Percentiles rank a stretch among this genome's conserved stretches.
These are phyloP conservation scores for Metschnikowia borealis DNA, from an alignment of 805 yeast genomes.

Conservation along the genomic window DNA sequence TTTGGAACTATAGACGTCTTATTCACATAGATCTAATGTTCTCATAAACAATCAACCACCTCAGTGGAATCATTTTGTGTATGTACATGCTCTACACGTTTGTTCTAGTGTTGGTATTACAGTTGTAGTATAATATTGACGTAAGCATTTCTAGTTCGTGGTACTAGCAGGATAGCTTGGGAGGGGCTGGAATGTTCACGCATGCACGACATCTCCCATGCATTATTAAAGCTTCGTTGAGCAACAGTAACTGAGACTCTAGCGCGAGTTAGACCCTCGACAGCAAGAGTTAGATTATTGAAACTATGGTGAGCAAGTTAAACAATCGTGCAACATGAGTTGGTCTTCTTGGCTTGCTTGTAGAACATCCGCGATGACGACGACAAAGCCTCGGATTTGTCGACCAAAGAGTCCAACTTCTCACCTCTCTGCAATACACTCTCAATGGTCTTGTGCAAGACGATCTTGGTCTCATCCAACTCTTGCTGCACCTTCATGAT, in stretches of 20 bases:
- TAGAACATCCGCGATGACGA: slow-evolving; percentile 89
- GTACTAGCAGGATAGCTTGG: not conserved
- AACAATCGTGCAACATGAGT: slow-evolving; percentile 28
- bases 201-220: too few relatives aligned
- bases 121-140: not conserved
- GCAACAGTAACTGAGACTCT: not conserved
- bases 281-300: not conserved
- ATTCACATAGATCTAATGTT: not conserved
- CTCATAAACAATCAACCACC: not conserved
- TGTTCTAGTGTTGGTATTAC: too few relatives aligned
- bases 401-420: slow-evolving; percentile 88
- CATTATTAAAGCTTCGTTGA: not conserved
- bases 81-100: too few relatives aligned
- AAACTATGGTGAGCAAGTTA: slow-evolving; percentile 1
- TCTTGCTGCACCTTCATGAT: slow-evolving; percentile 97
- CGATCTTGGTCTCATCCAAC: slow-evolving; percentile 95
- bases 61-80: too few relatives aligned
- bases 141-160: not conserved
- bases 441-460: slow-evolving; percentile 92
- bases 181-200: not conserved
- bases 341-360: slow-evolving; percentile 87
- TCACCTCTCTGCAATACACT: slow-evolving; percentile 94
- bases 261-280: too few relatives aligned
- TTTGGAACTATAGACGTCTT: not conserved
- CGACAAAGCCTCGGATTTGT: slow-evolving; percentile 89